Percentiles rank a stretch among this genome's conserved stretches.
These are phyloP conservation scores for Exophiala viscosa DNA, from an alignment of 2,329 filamentous ascomycete genomes.

Conservation along the genomic window DNA sequence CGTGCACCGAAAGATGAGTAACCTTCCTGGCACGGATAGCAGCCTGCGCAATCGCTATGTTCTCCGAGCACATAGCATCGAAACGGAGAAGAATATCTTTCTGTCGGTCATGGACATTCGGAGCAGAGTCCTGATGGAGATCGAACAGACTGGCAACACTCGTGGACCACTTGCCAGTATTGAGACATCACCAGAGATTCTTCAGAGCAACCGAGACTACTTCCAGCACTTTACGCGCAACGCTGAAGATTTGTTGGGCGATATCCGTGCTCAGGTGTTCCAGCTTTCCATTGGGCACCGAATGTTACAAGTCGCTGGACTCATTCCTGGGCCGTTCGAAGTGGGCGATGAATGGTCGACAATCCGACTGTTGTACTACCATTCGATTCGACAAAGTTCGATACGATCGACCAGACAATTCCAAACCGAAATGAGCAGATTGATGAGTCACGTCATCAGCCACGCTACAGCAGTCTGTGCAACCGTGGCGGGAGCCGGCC, in stretches of 20 bases:
- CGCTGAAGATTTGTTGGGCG: not conserved
- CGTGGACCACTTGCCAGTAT: not conserved
- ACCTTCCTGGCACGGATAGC: not conserved
- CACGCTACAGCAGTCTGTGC: conserved; percentile 2
- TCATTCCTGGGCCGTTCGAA: not conserved
- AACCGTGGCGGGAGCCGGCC: conserved; percentile 4
- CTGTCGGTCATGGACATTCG: not conserved
- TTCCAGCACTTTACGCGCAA: no score
- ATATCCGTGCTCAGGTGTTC: conserved; percentile 2
- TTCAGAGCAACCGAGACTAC: no score
- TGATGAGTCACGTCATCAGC: conserved; percentile 4
- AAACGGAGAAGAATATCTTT: conserved; percentile 4
- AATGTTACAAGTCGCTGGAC: conserved; percentile 4
- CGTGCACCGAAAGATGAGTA: not conserved
- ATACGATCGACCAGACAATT: not conserved
- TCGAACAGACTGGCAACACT: not conserved
- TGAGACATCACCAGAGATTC: not conserved
- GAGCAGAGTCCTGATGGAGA: not conserved
- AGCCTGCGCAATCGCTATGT: not conserved
- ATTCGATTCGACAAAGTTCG: not conserved
- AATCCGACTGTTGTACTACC: not conserved
- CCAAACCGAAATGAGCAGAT: not conserved
- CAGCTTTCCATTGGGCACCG: conserved; percentile 6
- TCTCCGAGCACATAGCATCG: conserved; percentile 6
- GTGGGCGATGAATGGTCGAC: not conserved